Percentiles rank a stretch among this genome's conserved stretches.
These are phyloP conservation scores for Leucocoprinus birnbaumii DNA, from an alignment of 768 basidiomycete genomes.

Conservation along the genomic window DNA sequence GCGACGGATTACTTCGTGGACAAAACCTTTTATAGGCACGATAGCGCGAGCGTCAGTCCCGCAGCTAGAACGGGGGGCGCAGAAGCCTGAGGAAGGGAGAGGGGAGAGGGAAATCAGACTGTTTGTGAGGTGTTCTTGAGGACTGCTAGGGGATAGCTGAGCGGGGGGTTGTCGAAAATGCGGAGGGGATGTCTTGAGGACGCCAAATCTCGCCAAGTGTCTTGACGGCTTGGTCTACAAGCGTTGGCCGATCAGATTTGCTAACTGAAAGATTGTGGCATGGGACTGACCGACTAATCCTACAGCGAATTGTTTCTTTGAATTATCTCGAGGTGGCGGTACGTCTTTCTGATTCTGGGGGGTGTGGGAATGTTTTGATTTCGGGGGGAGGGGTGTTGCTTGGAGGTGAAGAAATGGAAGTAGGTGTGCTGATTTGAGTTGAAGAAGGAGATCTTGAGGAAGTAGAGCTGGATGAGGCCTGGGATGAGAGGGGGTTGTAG, in stretches of 20 bases:
- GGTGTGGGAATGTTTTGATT: conserved; percentile 26
- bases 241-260: conserved; percentile 11
- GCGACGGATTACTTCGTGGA: conserved; percentile 85
- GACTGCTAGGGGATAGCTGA: conserved; percentile 5
- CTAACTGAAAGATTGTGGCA: background rate
- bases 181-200: conserved; percentile 66
- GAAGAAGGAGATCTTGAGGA: conserved; percentile 35
- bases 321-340: conserved; percentile 14
- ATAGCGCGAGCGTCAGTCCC: conserved; percentile 30
- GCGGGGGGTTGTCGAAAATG: conserved; percentile 29
- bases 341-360: conserved; percentile 11
- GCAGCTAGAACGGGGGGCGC: conserved; percentile 15
- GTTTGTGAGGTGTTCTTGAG: conserved; percentile 15
- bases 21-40: conserved; percentile 71
- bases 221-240: conserved; percentile 74
- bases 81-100: too few species aligned
- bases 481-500: conserved; percentile 47
- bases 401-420: conserved; percentile 48
- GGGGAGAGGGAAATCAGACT: conserved; percentile 42
- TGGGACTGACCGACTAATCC: conserved; percentile 65
- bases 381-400: conserved; percentile 28
- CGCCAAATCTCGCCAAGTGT: conserved; percentile 80
- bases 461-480: conserved; percentile 32
- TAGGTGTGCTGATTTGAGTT: conserved; percentile 57
- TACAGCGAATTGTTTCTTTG: conserved; percentile 65